Base-by-base conservation (phyloP, 2,329 filamentous ascomycete genomes). In the Trichophaea hybrida region DNA sequence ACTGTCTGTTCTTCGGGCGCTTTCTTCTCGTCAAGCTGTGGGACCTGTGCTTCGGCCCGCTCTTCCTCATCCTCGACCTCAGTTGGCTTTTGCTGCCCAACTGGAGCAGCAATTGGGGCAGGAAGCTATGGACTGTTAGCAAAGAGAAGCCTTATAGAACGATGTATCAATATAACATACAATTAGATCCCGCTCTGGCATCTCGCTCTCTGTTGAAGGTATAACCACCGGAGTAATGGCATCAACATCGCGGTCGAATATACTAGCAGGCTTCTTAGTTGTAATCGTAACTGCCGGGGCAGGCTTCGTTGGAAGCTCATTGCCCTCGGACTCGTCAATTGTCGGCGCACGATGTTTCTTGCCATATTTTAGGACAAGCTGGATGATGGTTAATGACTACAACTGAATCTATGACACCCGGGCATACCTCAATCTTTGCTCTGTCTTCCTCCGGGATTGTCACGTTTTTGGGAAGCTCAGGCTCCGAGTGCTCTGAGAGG, bases 21-120 rank as follows among this genome's bases (percentile, higher is more conserved):
- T 24, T 53, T 24, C 32, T 53, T 53, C 50, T 53, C 50, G 13
- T 34, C 33, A 13, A 53, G 31, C 50, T 53, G 50, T n/a, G 50
- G 50, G 8, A 37, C 50, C 5, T 34, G 32, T 8, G 50, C 50
- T n/a, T 34, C 32, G 31, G 50, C 34, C 12, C 12, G 12, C 50
- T 53, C n/a, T 33, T 53, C 10, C 33, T 37, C 50, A 34, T 53
- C 50, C 13, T 32, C 50, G 3, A 35, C 37, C 50, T 53, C 48
- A 15, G 38, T 2, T 24, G 24, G 24, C 44, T 49, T 24, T 8
- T 12, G 44, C 7, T n/a, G n/a, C 10, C 34, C 34, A 35, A n/a
- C 6, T 33, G 32, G 32, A 5, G 31, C 50, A n/a, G 50, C 50
- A 37, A 53, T 5, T 34, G 50, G 50, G n/a, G 50, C 10, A 35